A percentile compares a stretch with the other conserved stretches of the same genome.
Evolutionary conservation across 306 rosid species (phyloP).

Genomic region (Prinsepia uniflora): DNA sequence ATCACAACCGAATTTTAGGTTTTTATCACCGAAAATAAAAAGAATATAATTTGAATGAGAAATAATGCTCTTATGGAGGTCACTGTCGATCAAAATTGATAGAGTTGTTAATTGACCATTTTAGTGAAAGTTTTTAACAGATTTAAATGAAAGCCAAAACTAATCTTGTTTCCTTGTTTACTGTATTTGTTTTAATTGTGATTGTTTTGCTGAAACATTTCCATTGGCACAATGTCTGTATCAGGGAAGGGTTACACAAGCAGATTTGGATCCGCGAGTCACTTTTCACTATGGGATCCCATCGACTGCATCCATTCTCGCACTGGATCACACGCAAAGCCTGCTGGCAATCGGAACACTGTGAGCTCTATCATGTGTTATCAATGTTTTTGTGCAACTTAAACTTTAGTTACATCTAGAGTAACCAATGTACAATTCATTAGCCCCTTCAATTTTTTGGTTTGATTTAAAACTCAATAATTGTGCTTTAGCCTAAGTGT

Average conservation of each 20-base stretch:
- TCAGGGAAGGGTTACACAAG: constrained; percentile 31
- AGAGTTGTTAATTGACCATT: neutral
- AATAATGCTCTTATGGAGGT: neutral
- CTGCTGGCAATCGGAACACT: constrained; percentile 72
- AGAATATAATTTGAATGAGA: no score
- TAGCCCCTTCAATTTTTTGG: neutral
- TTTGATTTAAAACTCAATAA: neutral
- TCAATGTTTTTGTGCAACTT: neutral
- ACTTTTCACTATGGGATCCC: constrained; percentile 78
- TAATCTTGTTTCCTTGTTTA: neutral
- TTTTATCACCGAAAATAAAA: neutral
- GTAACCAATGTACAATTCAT: neutral
- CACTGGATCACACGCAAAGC: constrained; percentile 62
- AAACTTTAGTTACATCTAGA: neutral
- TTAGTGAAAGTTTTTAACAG: neutral
- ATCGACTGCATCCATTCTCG: constrained; percentile 72
- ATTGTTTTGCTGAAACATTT: constrained; percentile 20
- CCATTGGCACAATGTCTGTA: constrained; percentile 22
- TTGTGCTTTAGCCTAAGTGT: neutral
- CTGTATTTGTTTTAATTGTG: neutral
- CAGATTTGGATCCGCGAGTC: constrained; percentile 54
- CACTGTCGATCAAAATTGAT: neutral
- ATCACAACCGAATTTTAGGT: neutral
- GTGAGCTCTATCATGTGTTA: constrained; percentile 40
- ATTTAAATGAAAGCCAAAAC: neutral